Evolutionary conservation across 2,329 filamentous ascomycete genomes (phyloP).

Genomic region (Fonsecaea multimorphosa): DNA sequence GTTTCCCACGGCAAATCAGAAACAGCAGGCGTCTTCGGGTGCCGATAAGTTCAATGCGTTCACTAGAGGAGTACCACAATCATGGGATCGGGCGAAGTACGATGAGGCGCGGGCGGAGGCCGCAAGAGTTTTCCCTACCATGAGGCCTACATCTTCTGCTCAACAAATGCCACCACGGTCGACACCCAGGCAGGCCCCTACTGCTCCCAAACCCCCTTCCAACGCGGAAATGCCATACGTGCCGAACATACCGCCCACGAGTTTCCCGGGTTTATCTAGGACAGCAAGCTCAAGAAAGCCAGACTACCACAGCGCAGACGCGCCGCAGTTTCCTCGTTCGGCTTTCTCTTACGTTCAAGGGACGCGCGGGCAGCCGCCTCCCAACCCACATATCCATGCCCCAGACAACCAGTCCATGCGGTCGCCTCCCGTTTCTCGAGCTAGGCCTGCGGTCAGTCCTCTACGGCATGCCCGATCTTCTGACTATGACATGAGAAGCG

Average conservation of each 20-base stretch:
- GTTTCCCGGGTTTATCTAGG: conserved; percentile 46
- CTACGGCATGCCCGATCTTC: conserved; percentile 45
- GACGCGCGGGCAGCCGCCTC: conserved; percentile 22
- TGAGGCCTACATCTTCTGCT: conserved; percentile 28
- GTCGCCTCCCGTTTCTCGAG: conserved; percentile 30
- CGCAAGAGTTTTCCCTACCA: conserved; percentile 36
- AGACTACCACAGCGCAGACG: conserved; percentile 66
- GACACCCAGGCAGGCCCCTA: conserved; percentile 31
- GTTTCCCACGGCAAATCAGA: conserved; percentile 27
- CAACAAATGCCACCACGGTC: conserved; percentile 34
- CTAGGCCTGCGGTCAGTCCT: conserved; percentile 44
- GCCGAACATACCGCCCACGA: conserved; percentile 40
- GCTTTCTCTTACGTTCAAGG: conserved; percentile 52
- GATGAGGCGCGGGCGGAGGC: conserved; percentile 37
- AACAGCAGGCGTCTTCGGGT: conserved; percentile 30
- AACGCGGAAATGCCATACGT: conserved; percentile 43
- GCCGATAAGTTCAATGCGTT: conserved; percentile 39
- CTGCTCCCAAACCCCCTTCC: conserved; percentile 33
- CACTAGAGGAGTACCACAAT: conserved; percentile 33
- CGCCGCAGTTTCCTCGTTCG: conserved; percentile 59
- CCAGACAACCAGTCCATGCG: conserved; percentile 29
- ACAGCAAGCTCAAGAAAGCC: conserved; percentile 56
- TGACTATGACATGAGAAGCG: conserved; percentile 43
- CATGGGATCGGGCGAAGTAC: conserved; percentile 37
- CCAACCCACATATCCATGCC: conserved; percentile 26